These are phyloP conservation scores for Dactylellina parvicollis DNA, from an alignment of 2,329 filamentous ascomycete species.

Conservation along the genomic window DNA sequence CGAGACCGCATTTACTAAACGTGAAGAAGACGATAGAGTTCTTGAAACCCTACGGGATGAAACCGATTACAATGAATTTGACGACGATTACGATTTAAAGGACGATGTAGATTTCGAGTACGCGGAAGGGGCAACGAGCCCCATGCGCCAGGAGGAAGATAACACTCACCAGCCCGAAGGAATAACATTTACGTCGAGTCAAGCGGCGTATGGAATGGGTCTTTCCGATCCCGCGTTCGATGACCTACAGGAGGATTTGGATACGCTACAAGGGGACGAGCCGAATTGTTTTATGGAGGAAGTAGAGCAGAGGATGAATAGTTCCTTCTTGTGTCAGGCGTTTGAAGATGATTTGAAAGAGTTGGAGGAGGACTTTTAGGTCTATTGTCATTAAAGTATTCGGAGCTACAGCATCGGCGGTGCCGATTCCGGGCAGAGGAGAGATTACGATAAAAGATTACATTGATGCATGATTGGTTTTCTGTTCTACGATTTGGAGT, in stretches of 20 bases:
- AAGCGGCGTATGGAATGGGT: conserved; percentile 38
- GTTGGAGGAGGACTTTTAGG: conserved; percentile 33
- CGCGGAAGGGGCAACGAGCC: conserved; percentile 32
- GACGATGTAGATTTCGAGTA: conserved; percentile 42
- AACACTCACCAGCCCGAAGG: conserved; percentile 12
- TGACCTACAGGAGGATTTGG: conserved; percentile 29
- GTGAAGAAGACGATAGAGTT: conserved; percentile 43
- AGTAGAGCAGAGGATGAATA: conserved; percentile 12
- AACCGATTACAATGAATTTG: conserved; percentile 51
- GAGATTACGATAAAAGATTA: no score
- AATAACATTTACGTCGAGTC: conserved; percentile 21
- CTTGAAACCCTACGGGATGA: conserved; percentile 27
- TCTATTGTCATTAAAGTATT: no score
- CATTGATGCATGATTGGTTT: no score
- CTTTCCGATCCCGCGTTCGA: conserved; percentile 50
- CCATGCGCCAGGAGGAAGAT: conserved; percentile 15
- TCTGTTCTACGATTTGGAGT: no score
- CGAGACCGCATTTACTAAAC: conserved; percentile 8
- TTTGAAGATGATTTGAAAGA: conserved; percentile 51
- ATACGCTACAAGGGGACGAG: conserved; percentile 15
- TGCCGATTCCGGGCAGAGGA: no score
- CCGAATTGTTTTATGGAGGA: conserved; percentile 6
- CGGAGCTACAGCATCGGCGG: no score
- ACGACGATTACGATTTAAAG: conserved; percentile 48
- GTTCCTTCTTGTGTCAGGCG: conserved; percentile 37